A percentile compares a stretch with the other conserved stretches of the same genome.
Conservation (phyloP, 2,329 filamentous ascomycete genomes). For the Phialemoniopsis sp. region DNA sequence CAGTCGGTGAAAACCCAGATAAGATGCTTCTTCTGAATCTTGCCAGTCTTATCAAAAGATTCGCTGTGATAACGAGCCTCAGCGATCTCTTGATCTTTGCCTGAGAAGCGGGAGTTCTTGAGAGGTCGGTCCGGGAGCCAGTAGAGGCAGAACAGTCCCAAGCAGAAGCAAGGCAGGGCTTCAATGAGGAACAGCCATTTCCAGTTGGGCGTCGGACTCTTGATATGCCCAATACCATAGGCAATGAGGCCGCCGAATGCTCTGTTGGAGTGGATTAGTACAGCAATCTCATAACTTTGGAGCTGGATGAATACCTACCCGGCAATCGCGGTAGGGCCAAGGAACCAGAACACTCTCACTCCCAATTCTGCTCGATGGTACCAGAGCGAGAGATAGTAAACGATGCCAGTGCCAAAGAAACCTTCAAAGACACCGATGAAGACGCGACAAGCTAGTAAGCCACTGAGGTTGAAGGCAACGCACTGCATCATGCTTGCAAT, state of each 20-base stretch:
- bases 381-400: constrained; percentile 12
- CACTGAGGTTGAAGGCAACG: constrained; percentile 7
- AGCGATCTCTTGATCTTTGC: constrained; percentile 10
- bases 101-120: constrained; percentile 10
- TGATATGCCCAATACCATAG: constrained; percentile 8
- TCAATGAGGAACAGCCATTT: constrained; percentile 13
- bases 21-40: constrained; percentile 9
- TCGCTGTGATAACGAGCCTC: constrained; percentile 9
- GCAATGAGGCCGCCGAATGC: constrained; percentile 10
- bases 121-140: constrained; percentile 11
- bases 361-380: constrained; percentile 13
- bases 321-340: constrained; percentile 11
- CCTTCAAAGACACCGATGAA: constrained; percentile 9
- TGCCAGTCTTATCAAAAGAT: constrained; percentile 8
- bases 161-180: constrained; percentile 9
- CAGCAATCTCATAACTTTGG: background rate
- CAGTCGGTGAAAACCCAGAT: constrained; percentile 6
- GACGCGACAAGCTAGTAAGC: constrained; percentile 10
- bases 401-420: constrained; percentile 10
- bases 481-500: constrained; percentile 9
- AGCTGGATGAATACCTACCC: constrained; percentile 3
- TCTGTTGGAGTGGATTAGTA: background rate
- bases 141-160: constrained; percentile 10
- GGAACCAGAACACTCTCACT: constrained; percentile 12
- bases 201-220: constrained; percentile 4